Conservation (phyloP, 2,329 filamentous ascomycete genomes). For the Talaromyces sp. region DNA sequence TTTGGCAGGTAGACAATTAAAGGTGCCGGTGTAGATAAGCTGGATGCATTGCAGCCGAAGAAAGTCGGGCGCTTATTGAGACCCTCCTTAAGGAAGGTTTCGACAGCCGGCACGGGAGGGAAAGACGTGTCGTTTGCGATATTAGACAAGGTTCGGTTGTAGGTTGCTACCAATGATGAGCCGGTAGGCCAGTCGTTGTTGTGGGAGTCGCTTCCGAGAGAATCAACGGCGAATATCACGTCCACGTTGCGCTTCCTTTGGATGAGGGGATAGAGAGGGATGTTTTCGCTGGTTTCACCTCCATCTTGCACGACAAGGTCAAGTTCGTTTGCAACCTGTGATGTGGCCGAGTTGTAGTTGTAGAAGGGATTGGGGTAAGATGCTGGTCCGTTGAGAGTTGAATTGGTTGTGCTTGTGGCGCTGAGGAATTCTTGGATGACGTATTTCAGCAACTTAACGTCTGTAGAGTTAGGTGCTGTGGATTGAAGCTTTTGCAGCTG, state of each 20-base stretch:
- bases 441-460: neutral
- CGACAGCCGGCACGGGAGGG: neutral
- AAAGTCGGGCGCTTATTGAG: conserved; percentile 70
- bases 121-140: neutral
- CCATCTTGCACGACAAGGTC: conserved; percentile 36
- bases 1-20: conserved; percentile 87
- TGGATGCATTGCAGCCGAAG: conserved; percentile 71
- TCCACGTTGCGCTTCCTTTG: conserved; percentile 67
- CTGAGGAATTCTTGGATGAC: neutral
- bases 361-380: conserved; percentile 72
- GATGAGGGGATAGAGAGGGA: conserved; percentile 70
- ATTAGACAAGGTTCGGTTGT: neutral
- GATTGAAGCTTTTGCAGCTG: neutral
- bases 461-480: neutral
- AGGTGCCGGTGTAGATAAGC: conserved; percentile 61
- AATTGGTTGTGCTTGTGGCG: conserved; percentile 76
- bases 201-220: conserved; percentile 53
- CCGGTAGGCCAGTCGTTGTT: neutral
- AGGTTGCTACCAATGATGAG: neutral
- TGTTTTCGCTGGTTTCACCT: conserved; percentile 69
- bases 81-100: conserved; percentile 60
- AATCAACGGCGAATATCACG: conserved; percentile 73
- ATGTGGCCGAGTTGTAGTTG: conserved; percentile 51
- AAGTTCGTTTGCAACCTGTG: neutral
- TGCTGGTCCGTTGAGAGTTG: conserved; percentile 55